phyloP scores from a whole-genome alignment of 2,329 filamentous ascomycete genomes.

The Monosporascus cannonballus region DNA sequence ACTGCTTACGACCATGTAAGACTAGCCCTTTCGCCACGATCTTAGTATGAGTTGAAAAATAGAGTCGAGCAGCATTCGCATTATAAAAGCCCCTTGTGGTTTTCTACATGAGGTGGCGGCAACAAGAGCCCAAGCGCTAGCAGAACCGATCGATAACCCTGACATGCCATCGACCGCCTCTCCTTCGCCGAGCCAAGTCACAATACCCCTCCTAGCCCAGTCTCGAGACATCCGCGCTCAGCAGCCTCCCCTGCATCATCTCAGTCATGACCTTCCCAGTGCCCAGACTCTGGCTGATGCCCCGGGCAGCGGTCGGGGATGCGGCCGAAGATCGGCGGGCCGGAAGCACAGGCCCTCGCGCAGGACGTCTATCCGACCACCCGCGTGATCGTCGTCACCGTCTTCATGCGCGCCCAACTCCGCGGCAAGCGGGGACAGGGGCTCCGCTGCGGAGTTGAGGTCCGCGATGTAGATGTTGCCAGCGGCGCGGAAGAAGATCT shows the following conservation, averaged over 20 bases:
- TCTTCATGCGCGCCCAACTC: slow-evolving; percentile 38
- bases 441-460: slow-evolving; percentile 55
- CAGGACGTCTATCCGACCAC: slow-evolving; percentile 49
- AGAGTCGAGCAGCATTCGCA: too few species aligned
- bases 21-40: too few species aligned
- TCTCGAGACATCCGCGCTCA: slow-evolving; percentile 53
- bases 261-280: slow-evolving; percentile 68
- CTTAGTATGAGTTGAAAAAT: too few species aligned
- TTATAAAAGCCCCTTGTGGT: too few species aligned
- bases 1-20: too few species aligned
- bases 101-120: too few species aligned
- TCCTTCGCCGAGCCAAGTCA: background rate
- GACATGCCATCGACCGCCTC: too few species aligned
- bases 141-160: too few species aligned
- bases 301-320: slow-evolving; percentile 55
- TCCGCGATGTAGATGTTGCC: slow-evolving; percentile 70
- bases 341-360: slow-evolving; percentile 67
- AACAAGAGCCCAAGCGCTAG: too few species aligned
- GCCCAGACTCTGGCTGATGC: slow-evolving; percentile 57
- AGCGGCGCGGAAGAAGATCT: slow-evolving; percentile 61
- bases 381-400: slow-evolving; percentile 41
- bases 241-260: slow-evolving; percentile 53
- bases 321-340: slow-evolving; percentile 58
- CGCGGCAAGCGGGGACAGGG: slow-evolving; percentile 50
- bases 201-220: slow-evolving; percentile 28